Evolutionary conservation across 2,329 filamentous ascomycete genomes (phyloP).

Genomic region (Pestalotiopsis sp.): DNA sequence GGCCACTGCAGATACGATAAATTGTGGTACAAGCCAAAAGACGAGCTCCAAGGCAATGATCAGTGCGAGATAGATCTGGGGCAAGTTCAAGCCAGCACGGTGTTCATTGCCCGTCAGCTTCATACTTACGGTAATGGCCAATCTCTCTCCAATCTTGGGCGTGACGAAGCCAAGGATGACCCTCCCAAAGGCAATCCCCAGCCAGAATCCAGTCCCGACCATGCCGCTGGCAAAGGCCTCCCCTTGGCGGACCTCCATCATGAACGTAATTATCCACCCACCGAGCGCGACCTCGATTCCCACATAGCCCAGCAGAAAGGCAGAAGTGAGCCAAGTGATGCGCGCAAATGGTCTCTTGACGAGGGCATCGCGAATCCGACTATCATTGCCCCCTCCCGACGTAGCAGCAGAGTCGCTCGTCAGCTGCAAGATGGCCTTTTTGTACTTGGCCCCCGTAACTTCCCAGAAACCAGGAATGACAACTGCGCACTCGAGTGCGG

Average conservation of each 20-base stretch:
- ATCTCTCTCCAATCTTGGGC: slow-evolving; percentile 69
- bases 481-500: slow-evolving; percentile 54
- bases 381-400: slow-evolving; percentile 22
- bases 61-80: slow-evolving; percentile 63
- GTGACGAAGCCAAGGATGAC: slow-evolving; percentile 76
- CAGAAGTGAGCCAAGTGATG: slow-evolving; percentile 70
- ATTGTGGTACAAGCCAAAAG: slow-evolving; percentile 81
- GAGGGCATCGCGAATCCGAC: slow-evolving; percentile 40
- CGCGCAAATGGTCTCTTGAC: slow-evolving; percentile 44
- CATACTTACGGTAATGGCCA: slow-evolving; percentile 50
- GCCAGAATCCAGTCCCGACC: slow-evolving; percentile 80
- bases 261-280: slow-evolving; percentile 81
- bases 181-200: slow-evolving; percentile 74
- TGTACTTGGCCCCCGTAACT: slow-evolving; percentile 57
- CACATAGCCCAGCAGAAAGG: slow-evolving; percentile 77
- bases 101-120: not conserved
- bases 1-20: slow-evolving; percentile 74
- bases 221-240: slow-evolving; percentile 72
- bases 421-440: slow-evolving; percentile 35
- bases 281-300: slow-evolving; percentile 76
- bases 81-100: not conserved
- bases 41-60: slow-evolving; percentile 70
- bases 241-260: slow-evolving; percentile 73
- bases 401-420: slow-evolving; percentile 18
- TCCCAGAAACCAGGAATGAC: slow-evolving; percentile 60